Conservation (phyloP, 371 early-diverging fungal species). For the Mucor circinelloides region DNA sequence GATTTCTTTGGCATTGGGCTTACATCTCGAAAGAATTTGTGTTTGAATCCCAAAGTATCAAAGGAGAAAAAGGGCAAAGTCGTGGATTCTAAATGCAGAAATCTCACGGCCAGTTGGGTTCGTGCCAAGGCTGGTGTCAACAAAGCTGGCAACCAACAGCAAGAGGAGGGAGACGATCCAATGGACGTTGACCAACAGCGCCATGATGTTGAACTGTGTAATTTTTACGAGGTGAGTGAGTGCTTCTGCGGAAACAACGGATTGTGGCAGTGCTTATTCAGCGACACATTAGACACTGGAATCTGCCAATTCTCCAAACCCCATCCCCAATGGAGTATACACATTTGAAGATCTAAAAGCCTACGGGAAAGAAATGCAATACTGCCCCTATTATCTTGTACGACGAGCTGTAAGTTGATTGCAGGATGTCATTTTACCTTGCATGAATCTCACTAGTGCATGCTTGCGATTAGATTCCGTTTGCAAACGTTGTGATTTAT, state of each 20-base stretch:
- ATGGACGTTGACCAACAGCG: slow-evolving; percentile 33
- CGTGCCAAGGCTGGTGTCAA: slow-evolving; percentile 70
- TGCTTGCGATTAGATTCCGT: slow-evolving; percentile 64
- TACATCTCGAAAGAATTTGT: slow-evolving; percentile 95
- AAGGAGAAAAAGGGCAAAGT: slow-evolving; percentile 84
- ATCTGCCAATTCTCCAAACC: slow-evolving; percentile 66
- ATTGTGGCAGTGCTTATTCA: too few relatives aligned
- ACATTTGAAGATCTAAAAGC: slow-evolving; percentile 93
- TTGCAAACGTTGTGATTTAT: slow-evolving; percentile 98
- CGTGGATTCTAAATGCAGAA: slow-evolving; percentile 91
- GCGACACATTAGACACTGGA: slow-evolving; percentile 56
- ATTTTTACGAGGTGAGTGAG: slow-evolving; percentile 74
- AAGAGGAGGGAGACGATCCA: slow-evolving; percentile 22
- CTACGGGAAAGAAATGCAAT: slow-evolving; percentile 70
- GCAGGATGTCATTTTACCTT: background rate
- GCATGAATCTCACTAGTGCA: background rate
- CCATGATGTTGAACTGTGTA: slow-evolving; percentile 70
- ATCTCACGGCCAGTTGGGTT: slow-evolving; percentile 95
- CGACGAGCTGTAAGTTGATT: slow-evolving; percentile 73
- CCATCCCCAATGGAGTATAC: slow-evolving; percentile 92
- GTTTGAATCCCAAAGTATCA: slow-evolving; percentile 88
- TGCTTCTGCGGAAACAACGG: background rate
- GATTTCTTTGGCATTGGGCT: slow-evolving; percentile 95
- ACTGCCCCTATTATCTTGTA: slow-evolving; percentile 97
- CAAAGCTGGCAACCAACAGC: slow-evolving; percentile 30